These are phyloP conservation scores for Phaeotremella fagi DNA, from an alignment of 768 basidiomycete species.

Conservation along the genomic window DNA sequence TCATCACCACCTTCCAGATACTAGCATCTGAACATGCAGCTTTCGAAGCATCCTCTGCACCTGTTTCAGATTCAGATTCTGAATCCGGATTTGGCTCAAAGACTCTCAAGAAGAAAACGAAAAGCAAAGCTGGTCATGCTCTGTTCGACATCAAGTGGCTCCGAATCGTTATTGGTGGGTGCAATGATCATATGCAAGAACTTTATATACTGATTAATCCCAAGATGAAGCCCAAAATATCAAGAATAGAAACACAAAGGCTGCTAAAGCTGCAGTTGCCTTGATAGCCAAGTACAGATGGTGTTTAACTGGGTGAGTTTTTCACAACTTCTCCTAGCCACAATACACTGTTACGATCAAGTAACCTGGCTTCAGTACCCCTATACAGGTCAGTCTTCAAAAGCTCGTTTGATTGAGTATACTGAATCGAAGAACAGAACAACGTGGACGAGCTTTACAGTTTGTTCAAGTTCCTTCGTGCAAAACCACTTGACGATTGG, in stretches of 20 bases:
- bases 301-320: conserved; percentile 65
- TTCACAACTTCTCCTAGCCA: neutral
- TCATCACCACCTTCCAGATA: conserved; percentile 78
- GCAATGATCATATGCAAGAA: neutral
- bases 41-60: conserved; percentile 50
- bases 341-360: neutral
- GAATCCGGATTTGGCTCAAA: conserved; percentile 53
- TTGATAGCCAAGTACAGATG: conserved; percentile 75
- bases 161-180: conserved; percentile 73
- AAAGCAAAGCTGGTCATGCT: conserved; percentile 50
- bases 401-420: neutral
- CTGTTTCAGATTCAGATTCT: conserved; percentile 50
- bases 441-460: conserved; percentile 83
- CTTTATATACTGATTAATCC: neutral
- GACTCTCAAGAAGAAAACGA: conserved; percentile 52
- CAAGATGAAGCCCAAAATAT: conserved; percentile 91
- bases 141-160: conserved; percentile 78
- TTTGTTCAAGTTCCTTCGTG: conserved; percentile 78
- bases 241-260: conserved; percentile 75
- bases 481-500: conserved; percentile 72
- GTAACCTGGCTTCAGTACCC: conserved; percentile 31
- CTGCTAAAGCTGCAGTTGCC: conserved; percentile 69
- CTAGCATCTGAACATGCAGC: conserved; percentile 74
- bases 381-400: conserved; percentile 40
- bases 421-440: conserved; percentile 56